These are phyloP conservation scores for Linnemannia hyalina DNA, from an alignment of 192 early-diverging fungal genomes.

Conservation along the genomic window DNA sequence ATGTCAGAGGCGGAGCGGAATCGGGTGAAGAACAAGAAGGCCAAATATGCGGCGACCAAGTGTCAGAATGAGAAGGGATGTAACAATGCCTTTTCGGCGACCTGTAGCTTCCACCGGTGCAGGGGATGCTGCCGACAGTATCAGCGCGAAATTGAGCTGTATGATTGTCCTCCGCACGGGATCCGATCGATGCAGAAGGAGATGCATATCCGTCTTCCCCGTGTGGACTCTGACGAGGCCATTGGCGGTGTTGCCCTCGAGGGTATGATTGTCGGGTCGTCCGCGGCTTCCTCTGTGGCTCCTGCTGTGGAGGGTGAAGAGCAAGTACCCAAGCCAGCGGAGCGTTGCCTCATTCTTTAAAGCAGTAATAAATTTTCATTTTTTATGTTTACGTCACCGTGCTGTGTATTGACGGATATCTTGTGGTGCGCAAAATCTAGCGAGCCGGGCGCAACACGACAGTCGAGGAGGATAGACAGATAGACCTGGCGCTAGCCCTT, in stretches of 20 bases:
- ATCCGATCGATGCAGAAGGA: slow-evolving; percentile 27
- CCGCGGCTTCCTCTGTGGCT: neutral
- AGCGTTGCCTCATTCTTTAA: slow-evolving; percentile 15
- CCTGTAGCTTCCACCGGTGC: slow-evolving; percentile 41
- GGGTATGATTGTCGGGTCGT: slow-evolving; percentile 32
- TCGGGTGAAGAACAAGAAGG: slow-evolving; percentile 34
- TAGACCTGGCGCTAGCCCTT: neutral
- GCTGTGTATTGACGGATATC: neutral
- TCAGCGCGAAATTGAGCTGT: slow-evolving; percentile 24
- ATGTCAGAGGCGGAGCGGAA: neutral
- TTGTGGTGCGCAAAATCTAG: neutral
- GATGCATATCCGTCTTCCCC: slow-evolving; percentile 6
- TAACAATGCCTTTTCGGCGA: slow-evolving; percentile 35
- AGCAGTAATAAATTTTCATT: no score
- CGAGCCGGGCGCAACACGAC: neutral
- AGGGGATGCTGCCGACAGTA: slow-evolving; percentile 36
- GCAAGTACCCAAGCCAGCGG: neutral
- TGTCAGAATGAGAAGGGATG: slow-evolving; percentile 22
- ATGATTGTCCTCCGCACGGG: slow-evolving; percentile 34
- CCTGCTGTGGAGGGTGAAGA: neutral
- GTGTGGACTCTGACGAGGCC: slow-evolving; percentile 44
- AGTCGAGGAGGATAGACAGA: neutral
- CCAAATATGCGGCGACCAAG: slow-evolving; percentile 20
- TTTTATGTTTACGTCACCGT: neutral
- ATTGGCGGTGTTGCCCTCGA: slow-evolving; percentile 45